These are phyloP conservation scores for Plasmodium vinckei DNA, from an alignment of 169 alveolate species.

Conservation along the genomic window DNA sequence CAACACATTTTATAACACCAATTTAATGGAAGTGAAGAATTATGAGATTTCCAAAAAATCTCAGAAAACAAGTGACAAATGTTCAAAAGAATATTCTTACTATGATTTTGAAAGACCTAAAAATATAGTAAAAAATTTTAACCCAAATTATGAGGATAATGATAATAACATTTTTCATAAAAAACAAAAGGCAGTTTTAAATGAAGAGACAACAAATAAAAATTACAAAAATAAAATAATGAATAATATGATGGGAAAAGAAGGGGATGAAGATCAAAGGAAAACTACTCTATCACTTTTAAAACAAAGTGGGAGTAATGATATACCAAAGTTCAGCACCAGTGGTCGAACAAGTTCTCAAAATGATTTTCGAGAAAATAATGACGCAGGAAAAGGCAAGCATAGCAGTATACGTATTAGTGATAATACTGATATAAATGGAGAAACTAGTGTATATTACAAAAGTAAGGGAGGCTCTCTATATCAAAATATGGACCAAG, in stretches of 20 bases:
- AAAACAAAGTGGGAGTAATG: background rate
- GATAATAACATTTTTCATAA: conserved; percentile 3
- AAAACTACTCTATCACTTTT: background rate
- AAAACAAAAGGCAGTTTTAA: conserved; percentile 23
- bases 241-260: background rate
- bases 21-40: background rate
- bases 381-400: background rate
- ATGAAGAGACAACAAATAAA: conserved; percentile 20
- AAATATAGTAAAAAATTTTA: conserved; percentile 5
- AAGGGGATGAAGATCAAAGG: conserved; percentile 1
- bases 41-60: background rate
- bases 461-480: background rate
- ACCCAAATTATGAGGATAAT: background rate
- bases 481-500: no score
- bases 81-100: conserved; percentile 1
- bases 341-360: background rate
- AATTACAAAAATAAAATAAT: conserved; percentile 7
- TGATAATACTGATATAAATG: background rate
- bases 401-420: background rate
- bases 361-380: background rate
- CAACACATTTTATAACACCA: background rate
- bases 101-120: conserved; percentile 34
- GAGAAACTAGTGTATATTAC: background rate
- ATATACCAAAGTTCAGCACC: conserved; percentile 5
- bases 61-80: background rate